Evolutionary conservation across 176 grass and related monocot genomes (phyloP), one percentile per base, ranked within the genome.

Genomic region (Metroxylon sagu): DNA sequence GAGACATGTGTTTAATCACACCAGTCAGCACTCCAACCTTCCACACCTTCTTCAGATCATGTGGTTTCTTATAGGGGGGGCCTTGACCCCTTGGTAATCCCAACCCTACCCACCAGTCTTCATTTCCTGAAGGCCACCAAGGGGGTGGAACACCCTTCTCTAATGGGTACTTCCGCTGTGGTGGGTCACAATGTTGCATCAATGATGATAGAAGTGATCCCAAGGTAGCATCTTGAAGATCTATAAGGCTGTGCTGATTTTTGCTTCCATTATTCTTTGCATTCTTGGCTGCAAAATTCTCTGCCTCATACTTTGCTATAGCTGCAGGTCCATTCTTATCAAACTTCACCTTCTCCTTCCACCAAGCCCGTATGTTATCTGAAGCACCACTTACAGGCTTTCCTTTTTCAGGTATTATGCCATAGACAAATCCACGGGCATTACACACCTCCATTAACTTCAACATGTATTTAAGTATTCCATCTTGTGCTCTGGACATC

Each of bases 381-480:
- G 87, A 90, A 5, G 78, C 64, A 26, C 82, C 82, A 28, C 88
- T 89, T 3, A 98, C 85, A 8, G 94, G 88, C 77, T 98, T 98
- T 49, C 94, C 93, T 60, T 98, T 93, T 7, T 93, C 85, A 4
- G 94, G 88, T 64, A 98, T 89, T 55, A 98, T 89, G 67, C 94
- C 94, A 1, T 98, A 98, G 4, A 98, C 88, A 15, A 98, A 98
- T 23, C 88, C 94, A 0, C 88, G 84, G 0, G 81, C 94, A 50
- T 92, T 83, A 71, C 94, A 98, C 67, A 98, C 94, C 67, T 92
- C 73, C 88, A 98, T 86, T 52, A 98, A 52, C 71, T 93, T 98
- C 69, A 98, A 70, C 94, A 98, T 98, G 76, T 98, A 92, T 75
- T 93, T 98, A 56, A 98, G 84, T 16, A 98, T 98, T 50, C 94